Conservation (phyloP, 2,329 filamentous ascomycete species). For the Graphiopsis chlorocephala region DNA sequence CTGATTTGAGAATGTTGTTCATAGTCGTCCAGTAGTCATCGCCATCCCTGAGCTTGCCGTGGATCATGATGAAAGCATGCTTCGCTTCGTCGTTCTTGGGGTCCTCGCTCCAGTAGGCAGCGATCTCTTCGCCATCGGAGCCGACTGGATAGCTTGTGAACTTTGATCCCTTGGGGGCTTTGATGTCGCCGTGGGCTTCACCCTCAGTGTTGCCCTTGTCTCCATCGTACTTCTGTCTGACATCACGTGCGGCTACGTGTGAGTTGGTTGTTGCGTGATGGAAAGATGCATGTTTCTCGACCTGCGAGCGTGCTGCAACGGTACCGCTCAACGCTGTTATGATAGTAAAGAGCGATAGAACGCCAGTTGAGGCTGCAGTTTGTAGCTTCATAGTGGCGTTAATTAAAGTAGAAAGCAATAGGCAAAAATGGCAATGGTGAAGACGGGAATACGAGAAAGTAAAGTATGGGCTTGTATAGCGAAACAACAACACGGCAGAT, state of each 20-base stretch:
- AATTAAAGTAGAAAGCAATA: not conserved
- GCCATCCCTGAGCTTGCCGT: constrained; percentile 8
- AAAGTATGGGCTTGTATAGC: not conserved
- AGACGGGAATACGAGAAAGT: not conserved
- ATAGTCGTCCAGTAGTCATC: constrained; percentile 10
- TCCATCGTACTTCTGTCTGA: not conserved
- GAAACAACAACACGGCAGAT: not conserved
- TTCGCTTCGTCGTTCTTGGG: constrained; percentile 5
- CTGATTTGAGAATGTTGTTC: constrained; percentile 8
- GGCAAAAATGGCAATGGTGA: not conserved
- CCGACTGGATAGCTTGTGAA: not conserved
- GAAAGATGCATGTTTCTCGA: not conserved
- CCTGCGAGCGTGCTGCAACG: constrained; percentile 1
- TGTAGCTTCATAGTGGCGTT: constrained; percentile 7
- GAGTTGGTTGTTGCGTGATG: not conserved
- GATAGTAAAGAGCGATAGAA: not conserved
- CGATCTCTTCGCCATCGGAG: constrained; percentile 9
- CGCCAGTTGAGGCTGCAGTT: constrained; percentile 2
- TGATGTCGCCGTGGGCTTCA: constrained; percentile 5
- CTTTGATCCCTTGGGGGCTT: constrained; percentile 1
- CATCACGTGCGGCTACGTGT: not conserved
- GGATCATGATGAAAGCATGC: constrained; percentile 13
- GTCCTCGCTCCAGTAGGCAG: constrained; percentile 7
- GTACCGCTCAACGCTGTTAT: constrained; percentile 2
- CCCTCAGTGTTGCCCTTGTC: constrained; percentile 5